Conservation (phyloP, 2,329 filamentous ascomycete genomes). For the Periconia macrospinosa region DNA sequence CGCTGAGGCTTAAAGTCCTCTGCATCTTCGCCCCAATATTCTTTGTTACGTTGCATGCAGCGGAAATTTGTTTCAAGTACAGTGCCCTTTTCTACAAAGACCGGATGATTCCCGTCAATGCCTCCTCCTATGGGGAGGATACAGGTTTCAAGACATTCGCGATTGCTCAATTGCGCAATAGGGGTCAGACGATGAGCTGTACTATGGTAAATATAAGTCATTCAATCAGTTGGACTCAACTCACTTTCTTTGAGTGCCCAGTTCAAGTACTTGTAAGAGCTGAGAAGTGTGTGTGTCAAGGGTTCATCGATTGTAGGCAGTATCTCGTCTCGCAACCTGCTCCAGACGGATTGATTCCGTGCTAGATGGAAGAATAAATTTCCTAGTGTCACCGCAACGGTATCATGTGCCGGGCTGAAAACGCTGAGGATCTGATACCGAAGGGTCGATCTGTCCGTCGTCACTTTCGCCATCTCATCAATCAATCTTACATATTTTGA, state of each 20-base stretch:
- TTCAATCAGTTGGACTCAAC: neutral
- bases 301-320: constrained; percentile 7
- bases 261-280: no score
- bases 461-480: constrained; percentile 20
- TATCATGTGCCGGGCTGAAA: constrained; percentile 23
- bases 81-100: constrained; percentile 13
- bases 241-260: no score
- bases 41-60: constrained; percentile 5
- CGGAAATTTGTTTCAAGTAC: constrained; percentile 16
- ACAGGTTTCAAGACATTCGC: constrained; percentile 5
- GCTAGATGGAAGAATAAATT: constrained; percentile 26
- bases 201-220: neutral
- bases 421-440: constrained; percentile 18
- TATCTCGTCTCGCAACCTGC: constrained; percentile 19
- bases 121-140: constrained; percentile 16
- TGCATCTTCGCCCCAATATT: constrained; percentile 17
- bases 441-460: constrained; percentile 14
- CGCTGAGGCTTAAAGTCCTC: constrained; percentile 18
- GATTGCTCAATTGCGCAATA: constrained; percentile 7
- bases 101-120: constrained; percentile 1
- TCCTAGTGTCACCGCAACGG: constrained; percentile 17
- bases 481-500: constrained; percentile 12
- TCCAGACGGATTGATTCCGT: constrained; percentile 17
- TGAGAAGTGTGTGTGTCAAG: constrained; percentile 20
- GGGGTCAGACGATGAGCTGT: constrained; percentile 11